Conservation (phyloP, 1,139 yeast species). For the Zygosaccharomyces sapae region DNA sequence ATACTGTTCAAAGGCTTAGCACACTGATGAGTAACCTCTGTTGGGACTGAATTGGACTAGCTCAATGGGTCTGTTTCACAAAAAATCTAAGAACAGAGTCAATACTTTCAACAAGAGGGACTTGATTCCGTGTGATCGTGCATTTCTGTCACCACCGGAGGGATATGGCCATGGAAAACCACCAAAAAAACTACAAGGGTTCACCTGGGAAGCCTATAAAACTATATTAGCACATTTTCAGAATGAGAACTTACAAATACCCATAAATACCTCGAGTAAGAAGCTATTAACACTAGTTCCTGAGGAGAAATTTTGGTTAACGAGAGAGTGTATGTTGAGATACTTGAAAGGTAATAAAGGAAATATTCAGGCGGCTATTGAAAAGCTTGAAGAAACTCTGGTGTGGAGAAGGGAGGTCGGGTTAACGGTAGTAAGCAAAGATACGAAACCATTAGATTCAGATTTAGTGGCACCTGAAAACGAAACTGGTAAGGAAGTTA, state of each 20-base stretch:
- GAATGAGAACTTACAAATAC: constrained; percentile 38
- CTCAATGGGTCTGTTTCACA: constrained; percentile 35
- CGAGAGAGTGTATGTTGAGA: constrained; percentile 80
- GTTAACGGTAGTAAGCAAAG: constrained; percentile 50
- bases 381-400: constrained; percentile 67
- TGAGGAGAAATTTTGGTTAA: constrained; percentile 80
- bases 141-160: constrained; percentile 26
- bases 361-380: constrained; percentile 62
- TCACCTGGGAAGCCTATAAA: constrained; percentile 54
- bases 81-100: constrained; percentile 19
- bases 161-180: constrained; percentile 20
- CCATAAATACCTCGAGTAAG: constrained; percentile 38
- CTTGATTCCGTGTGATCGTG: constrained; percentile 25
- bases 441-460: constrained; percentile 48
- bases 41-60: too few relatives aligned
- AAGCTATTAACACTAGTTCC: constrained; percentile 41
- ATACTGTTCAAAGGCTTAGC: background rate
- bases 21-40: background rate
- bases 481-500: constrained; percentile 81
- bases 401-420: constrained; percentile 93
- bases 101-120: constrained; percentile 17
- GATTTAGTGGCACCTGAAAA: constrained; percentile 67
- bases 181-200: constrained; percentile 43
- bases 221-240: constrained; percentile 56
- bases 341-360: constrained; percentile 89